Evolutionary conservation across 148 eudicot species (phyloP).

Genomic region (Rhododendron williamsianum): DNA sequence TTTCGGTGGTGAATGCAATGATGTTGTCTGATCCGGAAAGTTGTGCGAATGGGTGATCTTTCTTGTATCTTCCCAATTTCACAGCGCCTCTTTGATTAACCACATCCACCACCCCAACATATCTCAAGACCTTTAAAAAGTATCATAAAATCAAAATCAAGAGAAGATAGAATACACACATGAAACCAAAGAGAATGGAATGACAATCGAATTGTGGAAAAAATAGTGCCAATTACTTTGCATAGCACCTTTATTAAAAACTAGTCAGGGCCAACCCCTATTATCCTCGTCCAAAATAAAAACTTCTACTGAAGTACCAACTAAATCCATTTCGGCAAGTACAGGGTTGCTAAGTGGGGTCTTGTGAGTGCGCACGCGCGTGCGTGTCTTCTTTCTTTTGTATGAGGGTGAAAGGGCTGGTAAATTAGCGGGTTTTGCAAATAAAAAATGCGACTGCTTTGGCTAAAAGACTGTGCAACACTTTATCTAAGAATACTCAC

Average conservation of each 20-base stretch:
- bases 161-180: background rate
- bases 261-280: background rate
- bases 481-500: conserved; percentile 29
- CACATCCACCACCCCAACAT: conserved; percentile 93
- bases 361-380: too few species aligned
- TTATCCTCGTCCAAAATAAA: background rate
- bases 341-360: background rate
- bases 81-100: conserved; percentile 62
- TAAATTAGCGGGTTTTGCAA: background rate
- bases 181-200: background rate
- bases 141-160: background rate
- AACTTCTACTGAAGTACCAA: background rate
- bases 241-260: background rate
- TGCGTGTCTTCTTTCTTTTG: background rate
- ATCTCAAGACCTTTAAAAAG: conserved; percentile 69
- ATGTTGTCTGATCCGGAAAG: conserved; percentile 98
- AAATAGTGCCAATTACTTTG: background rate
- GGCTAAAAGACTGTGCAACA: background rate
- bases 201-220: background rate
- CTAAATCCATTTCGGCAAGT: background rate
- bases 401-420: background rate
- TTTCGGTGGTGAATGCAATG: conserved; percentile 71
- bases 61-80: conserved; percentile 75
- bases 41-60: conserved; percentile 90
- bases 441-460: background rate